Conservation (phyloP, 2,329 filamentous ascomycete species). For the Fusarium sp. region DNA sequence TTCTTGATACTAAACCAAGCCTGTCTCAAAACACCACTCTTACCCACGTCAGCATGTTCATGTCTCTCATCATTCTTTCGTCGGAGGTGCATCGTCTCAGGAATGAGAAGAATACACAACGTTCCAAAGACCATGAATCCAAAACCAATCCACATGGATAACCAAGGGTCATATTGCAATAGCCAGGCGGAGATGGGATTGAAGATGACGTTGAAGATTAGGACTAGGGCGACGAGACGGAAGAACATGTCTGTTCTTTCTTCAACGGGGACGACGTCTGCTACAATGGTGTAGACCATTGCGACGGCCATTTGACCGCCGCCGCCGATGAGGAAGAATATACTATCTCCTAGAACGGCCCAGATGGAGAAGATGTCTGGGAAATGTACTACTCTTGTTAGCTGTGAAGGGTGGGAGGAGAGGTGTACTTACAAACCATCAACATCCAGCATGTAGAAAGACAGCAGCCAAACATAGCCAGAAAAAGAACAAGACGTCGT, state of each 20-base stretch:
- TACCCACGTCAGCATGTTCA: slow-evolving; percentile 1
- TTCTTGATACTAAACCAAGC: slow-evolving; percentile 46
- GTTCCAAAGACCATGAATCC: slow-evolving; percentile 48
- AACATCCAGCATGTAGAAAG: slow-evolving; percentile 49
- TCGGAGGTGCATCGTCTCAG: slow-evolving; percentile 58
- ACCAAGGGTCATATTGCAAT: slow-evolving; percentile 55
- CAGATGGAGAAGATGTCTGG: slow-evolving; percentile 56
- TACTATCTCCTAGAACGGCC: slow-evolving; percentile 51
- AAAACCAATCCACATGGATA: slow-evolving; percentile 54
- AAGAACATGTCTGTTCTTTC: slow-evolving; percentile 57
- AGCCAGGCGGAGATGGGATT: slow-evolving; percentile 57
- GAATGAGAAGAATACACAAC: slow-evolving; percentile 51
- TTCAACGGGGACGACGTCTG: slow-evolving; percentile 56
- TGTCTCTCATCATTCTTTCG: slow-evolving; percentile 46
- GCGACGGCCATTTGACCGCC: slow-evolving; percentile 54
- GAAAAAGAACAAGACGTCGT: slow-evolving; percentile 55
- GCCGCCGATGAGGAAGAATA: slow-evolving; percentile 57
- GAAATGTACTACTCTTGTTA: slow-evolving; percentile 51
- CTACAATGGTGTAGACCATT: slow-evolving; percentile 60
- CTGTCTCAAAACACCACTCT: slow-evolving; percentile 34
- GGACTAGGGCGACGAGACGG: slow-evolving; percentile 52
- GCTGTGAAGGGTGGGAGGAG: not conserved
- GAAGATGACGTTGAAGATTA: slow-evolving; percentile 54
- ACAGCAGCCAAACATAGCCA: slow-evolving; percentile 51
- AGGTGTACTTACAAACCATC: slow-evolving; percentile 48